Conservation (phyloP, 805 yeast species). For the Clavispora vitiphila region DNA sequence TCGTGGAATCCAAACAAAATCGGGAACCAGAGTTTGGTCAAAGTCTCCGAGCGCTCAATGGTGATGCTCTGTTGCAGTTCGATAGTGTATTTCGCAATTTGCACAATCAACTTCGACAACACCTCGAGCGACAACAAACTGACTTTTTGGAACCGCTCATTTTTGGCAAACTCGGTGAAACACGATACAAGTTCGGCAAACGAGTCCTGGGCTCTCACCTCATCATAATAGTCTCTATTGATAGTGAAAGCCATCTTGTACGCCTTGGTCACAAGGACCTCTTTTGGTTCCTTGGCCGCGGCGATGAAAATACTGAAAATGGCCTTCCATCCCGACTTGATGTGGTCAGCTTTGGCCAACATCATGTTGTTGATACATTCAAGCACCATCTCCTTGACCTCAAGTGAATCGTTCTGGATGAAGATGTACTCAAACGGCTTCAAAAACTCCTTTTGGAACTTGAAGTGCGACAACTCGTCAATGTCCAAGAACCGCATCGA, state of each 20-base stretch:
- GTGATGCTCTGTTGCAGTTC: conserved; percentile 8
- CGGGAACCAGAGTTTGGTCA: conserved; percentile 76
- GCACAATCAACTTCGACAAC: conserved; percentile 55
- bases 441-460: conserved; percentile 90
- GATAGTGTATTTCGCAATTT: conserved; percentile 46
- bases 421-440: conserved; percentile 84
- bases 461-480: conserved; percentile 92
- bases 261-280: conserved; percentile 57
- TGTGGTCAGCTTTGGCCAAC: conserved; percentile 61
- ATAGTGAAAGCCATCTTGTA: conserved; percentile 60
- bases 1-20: conserved; percentile 80
- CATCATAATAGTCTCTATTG: conserved; percentile 54
- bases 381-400: conserved; percentile 81
- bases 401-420: conserved; percentile 56
- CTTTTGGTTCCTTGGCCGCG: conserved; percentile 61
- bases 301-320: conserved; percentile 72
- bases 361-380: conserved; percentile 88
- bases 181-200: conserved; percentile 64
- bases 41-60: conserved; percentile 20
- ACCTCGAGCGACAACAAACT: conserved; percentile 79
- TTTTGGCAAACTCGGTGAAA: conserved; percentile 77
- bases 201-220: conserved; percentile 66
- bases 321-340: conserved; percentile 93
- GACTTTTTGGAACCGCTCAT: conserved; percentile 72
- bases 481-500: conserved; percentile 88